These are phyloP conservation scores for Phalaenopsis equestris DNA, from an alignment of 106 monocot genomes.

Conservation along the genomic window DNA sequence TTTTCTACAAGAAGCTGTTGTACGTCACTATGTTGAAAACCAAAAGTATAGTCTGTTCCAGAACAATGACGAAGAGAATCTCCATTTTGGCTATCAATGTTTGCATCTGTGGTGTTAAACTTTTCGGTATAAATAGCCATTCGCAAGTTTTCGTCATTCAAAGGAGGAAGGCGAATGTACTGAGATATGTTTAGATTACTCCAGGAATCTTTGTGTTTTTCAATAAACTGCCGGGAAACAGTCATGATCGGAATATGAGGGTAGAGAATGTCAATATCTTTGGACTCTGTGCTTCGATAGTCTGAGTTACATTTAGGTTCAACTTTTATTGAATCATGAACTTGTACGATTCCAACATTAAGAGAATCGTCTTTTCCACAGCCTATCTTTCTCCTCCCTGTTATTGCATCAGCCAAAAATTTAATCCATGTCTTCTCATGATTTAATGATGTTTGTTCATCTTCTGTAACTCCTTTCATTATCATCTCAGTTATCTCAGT, in stretches of 20 bases:
- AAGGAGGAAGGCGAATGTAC: slow-evolving; percentile 59
- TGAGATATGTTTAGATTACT: slow-evolving; percentile 62
- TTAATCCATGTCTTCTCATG: slow-evolving; percentile 47
- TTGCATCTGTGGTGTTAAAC: slow-evolving; percentile 1
- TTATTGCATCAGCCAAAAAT: slow-evolving; percentile 42
- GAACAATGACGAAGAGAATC: slow-evolving; percentile 13
- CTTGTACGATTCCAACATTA: not conserved
- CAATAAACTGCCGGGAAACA: slow-evolving; percentile 42
- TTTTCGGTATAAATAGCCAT: slow-evolving; percentile 49
- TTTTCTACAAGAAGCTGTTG: slow-evolving; percentile 16
- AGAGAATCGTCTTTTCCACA: not conserved
- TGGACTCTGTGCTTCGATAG: not conserved
- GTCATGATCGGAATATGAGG: slow-evolving; percentile 54
- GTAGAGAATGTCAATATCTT: slow-evolving; percentile 19
- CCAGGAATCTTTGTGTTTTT: slow-evolving; percentile 35
- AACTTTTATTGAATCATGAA: not conserved
- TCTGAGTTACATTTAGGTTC: not conserved
- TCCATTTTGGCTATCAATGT: slow-evolving; percentile 4
- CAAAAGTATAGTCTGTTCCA: slow-evolving; percentile 60
- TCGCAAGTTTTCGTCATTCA: slow-evolving; percentile 73
- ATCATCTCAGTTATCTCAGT: slow-evolving; percentile 23
- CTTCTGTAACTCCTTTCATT: slow-evolving; percentile 10
- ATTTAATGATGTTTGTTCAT: not conserved
- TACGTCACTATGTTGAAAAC: slow-evolving; percentile 45
- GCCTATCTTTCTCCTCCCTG: slow-evolving; percentile 18